A percentile compares a stretch with the other conserved stretches of the same genome.
Conservation (phyloP, 2,329 filamentous ascomycete genomes). For the Xylaria sp. region DNA sequence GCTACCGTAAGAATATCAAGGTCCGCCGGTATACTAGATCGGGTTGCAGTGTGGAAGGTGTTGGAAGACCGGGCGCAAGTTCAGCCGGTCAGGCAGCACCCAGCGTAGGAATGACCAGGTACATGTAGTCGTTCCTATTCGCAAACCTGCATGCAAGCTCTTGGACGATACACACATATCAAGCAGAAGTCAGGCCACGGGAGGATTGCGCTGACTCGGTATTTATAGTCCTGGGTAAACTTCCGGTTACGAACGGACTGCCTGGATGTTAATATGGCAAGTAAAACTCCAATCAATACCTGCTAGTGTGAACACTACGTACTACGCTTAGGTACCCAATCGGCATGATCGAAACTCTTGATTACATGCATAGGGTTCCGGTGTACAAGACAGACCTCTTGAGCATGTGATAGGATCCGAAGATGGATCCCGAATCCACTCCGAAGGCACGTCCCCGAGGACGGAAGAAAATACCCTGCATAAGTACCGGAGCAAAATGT, state of each 20-base stretch:
- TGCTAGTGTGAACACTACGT: background rate
- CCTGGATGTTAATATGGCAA: background rate
- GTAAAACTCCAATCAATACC: background rate
- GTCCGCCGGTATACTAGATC: background rate
- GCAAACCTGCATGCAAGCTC: background rate
- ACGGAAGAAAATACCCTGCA: background rate
- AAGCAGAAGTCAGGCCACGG: background rate
- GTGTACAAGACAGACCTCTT: background rate
- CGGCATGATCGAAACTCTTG: background rate
- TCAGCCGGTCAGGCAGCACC: background rate
- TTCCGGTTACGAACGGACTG: background rate
- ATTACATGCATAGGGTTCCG: background rate
- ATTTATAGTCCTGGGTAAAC: background rate
- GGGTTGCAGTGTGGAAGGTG: no score
- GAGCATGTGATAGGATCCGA: background rate
- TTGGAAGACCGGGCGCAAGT: background rate
- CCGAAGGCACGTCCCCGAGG: background rate
- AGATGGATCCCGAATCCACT: background rate
- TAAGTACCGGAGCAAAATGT: background rate
- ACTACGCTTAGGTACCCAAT: background rate
- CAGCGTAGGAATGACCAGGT: no score
- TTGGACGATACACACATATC: background rate
- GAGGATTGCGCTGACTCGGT: background rate
- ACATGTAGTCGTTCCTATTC: background rate
- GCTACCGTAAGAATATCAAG: background rate